Evolutionary conservation across 1,284 basidiomycete species (phyloP), one percentile per base, ranked within the genome.

Genomic region (Microbotryum scabiosae): DNA sequence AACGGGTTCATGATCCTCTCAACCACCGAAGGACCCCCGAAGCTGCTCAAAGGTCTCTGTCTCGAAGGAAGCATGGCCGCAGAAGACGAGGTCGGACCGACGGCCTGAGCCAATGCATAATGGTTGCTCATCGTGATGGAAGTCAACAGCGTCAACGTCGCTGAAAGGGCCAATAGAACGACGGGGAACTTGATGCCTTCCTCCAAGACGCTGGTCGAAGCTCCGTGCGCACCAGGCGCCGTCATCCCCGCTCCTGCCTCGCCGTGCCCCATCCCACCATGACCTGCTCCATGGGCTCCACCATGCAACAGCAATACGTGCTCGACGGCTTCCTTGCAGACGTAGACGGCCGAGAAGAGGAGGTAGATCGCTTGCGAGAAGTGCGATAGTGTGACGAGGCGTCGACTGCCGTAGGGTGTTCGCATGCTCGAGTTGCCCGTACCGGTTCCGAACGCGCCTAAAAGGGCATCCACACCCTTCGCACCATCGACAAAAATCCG

Each of bases 271-370:
- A 70, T 68, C 5, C 61, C 58, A 5, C 69, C 69, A 48, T 72
- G 70, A 5, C 68, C 69, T 1, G 64, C 26, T 1, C 68, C 70
- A 41, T 72, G 70, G 2, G 62, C 59, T 12, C 65, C 69, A 9
- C 51, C 56, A 21, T 54, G 59, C 18, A 68, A 46, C 4, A 91
- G 79, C 8, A 91, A 72, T 43, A 90, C 73, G 72, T 90, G 88
- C 75, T 92, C 90, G 4, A 96, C 78, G 1, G 88, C 87, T 78
- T 97, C 92, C 72, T 96, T 97, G 72, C 88, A 90, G 26, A 94
- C 86, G 75, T 96, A 97, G 8, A 94, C 85, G 0, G 88, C 85
- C 0, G 89, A 82, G 72, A 97, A 96, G 73, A 93, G 83, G 59
- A 97, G 79, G 76, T 92, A 96, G 23, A 94, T 84, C 18, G 84